Evolutionary conservation across 306 rosid species (phyloP).

Genomic region (Alnus rubra): DNA sequence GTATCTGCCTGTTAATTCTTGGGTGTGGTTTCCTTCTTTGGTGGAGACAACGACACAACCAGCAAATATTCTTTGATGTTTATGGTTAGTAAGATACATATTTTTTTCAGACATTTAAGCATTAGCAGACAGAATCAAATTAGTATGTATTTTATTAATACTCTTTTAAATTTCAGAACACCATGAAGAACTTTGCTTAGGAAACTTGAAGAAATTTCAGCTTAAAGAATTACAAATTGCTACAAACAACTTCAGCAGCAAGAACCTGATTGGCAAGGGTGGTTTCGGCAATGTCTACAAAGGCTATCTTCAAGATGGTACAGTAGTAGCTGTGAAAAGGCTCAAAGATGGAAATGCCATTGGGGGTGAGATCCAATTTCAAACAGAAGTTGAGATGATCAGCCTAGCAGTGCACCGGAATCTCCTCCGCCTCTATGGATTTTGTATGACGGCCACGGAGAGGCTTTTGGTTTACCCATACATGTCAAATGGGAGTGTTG

Average conservation of each 20-base stretch:
- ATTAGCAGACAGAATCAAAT: not conserved
- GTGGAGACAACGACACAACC: slow-evolving; percentile 84
- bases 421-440: slow-evolving; percentile 89
- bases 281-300: slow-evolving; percentile 97
- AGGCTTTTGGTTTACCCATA: slow-evolving; percentile 93
- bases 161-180: slow-evolving; percentile 52
- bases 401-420: slow-evolving; percentile 93
- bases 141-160: not conserved
- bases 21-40: slow-evolving; percentile 83
- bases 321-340: slow-evolving; percentile 84
- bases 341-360: slow-evolving; percentile 83
- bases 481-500: slow-evolving; percentile 97
- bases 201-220: slow-evolving; percentile 79
- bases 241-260: slow-evolving; percentile 86
- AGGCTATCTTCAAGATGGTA: slow-evolving; percentile 80
- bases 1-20: slow-evolving; percentile 64
- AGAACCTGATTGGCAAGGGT: slow-evolving; percentile 83
- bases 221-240: slow-evolving; percentile 92
- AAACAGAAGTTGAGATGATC: slow-evolving; percentile 96
- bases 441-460: slow-evolving; percentile 78
- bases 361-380: slow-evolving; percentile 88
- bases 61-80: slow-evolving; percentile 86
- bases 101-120: not conserved
- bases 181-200: slow-evolving; percentile 77
- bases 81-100: slow-evolving; percentile 56